Evolutionary conservation across 75 land plant genomes (phyloP), one percentile per base, ranked within the genome.

Genomic region (Sequoiadendron giganteum): DNA sequence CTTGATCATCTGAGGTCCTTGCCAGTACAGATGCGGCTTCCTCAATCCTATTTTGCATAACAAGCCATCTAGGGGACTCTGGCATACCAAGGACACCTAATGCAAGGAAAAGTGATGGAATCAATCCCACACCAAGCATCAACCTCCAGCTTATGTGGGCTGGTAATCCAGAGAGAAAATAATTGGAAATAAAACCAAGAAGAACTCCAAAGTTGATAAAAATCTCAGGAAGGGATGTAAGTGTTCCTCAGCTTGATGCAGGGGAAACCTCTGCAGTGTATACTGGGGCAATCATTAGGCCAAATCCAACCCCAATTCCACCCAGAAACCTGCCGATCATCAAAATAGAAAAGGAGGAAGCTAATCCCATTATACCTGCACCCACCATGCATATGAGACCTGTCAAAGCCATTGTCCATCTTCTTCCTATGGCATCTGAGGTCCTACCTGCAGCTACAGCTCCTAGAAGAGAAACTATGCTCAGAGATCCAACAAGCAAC

Each of bases 371-470:
- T 38, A 93, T 76, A 38, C 86, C 90, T 47, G 99, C 97, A 43
- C 99, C 99, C 0, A 87, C 49, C 54, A 94, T 93, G 75, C 96
- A 97, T 36, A 97, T 86, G 70, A 94, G 47, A n/a, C 98, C 93
- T 49, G 99, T 96, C 52, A 95, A 85, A 30, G 87, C 95, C 94
- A 96, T 96, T 43, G 99, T 96, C 96, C 95, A 93, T 91, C 94
- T 95, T 84, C 99, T 87, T 10, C 99, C 99, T 30, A 97, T 93
- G n/a, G 93, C 93, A 88, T 96, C 97, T 30, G 96, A 92, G 3
- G 96, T 89, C 85, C 91, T 90, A 28, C 99, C 99, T 30, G 95
- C 94, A 34, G 85, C 92, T 38, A 91, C 88, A 81, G 95, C 95
- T 2, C 99, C 99, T 3, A 97, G 32, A 40, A 96, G 92, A 15